Evolutionary conservation across 2,329 filamentous ascomycete genomes (phyloP), one percentile per base, ranked within the genome.

Genomic region (Alternaria panax): DNA sequence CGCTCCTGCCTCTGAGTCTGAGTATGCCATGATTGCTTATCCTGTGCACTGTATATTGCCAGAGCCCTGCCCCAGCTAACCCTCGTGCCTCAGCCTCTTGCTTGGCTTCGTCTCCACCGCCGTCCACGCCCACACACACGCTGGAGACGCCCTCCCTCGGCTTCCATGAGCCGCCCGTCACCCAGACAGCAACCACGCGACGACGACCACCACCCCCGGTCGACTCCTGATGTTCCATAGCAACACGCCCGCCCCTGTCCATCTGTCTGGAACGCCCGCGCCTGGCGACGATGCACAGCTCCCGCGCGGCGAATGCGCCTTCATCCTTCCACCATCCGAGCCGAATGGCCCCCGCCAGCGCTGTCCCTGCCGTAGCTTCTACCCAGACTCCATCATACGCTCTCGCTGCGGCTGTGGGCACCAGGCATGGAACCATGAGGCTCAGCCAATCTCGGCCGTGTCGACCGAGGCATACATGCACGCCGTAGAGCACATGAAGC

Each of bases 381-480:
- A 76, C 12, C 79, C 79, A 5, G 74, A 77, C 51, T 63, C 74
- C 9, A 54, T 72, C 12, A 68, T 79, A 20, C 75, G 75, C 62
- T 79, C 79, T n/a, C 75, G 69, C 50, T 83, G 81, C 62, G 80
- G 80, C 20, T 82, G 80, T 64, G 80, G 80, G 14, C 80, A 82
- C 67, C 80, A 81, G 67, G 80, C 80, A 65, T 82, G 80, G 76
- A 78, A 79, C 62, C 81, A 82, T 63, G 77, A 78, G 59, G 66
- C 70, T 5, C 72, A 79, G 57, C 72, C 75, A 9, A 52, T 74
- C 22, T 71, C 72, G 4, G 66, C 69, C 5, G 76, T 78, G 28
- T 72, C 78, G 36, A 68, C 73, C 56, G 76, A 79, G 24, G 71
- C 79, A 57, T 76, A 79, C 54, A 51, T 71, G 5, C 67, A 70